Evolutionary conservation across 441 rosid species (phyloP).

Genomic region (Euphorbia schlechtendalii): DNA sequence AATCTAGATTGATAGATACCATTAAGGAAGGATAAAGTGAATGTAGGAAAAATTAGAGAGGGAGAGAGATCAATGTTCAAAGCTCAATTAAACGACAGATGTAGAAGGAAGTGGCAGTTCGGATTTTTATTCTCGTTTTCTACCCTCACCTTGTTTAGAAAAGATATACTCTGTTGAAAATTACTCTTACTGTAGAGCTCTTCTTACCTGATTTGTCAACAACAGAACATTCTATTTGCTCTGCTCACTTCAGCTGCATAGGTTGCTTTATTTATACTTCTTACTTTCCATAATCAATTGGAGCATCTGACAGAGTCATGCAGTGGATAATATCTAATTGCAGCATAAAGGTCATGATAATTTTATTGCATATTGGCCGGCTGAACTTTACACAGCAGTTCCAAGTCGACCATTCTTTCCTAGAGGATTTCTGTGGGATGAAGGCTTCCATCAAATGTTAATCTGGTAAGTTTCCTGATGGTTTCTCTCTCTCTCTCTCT

Average conservation of each 20-base stretch:
- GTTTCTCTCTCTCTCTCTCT: not conserved
- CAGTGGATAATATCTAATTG: slow-evolving; percentile 35
- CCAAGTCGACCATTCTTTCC: slow-evolving; percentile 98
- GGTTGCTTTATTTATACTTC: slow-evolving; percentile 10
- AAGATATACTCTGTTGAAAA: not conserved
- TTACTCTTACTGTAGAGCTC: not conserved
- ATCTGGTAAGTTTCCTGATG: slow-evolving; percentile 57
- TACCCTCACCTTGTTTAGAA: not conserved
- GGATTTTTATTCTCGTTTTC: not conserved
- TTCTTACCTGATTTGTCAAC: not conserved
- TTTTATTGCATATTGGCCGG: slow-evolving; percentile 87
- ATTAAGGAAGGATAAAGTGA: not conserved
- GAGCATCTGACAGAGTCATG: slow-evolving; percentile 32
- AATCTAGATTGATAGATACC: not conserved
- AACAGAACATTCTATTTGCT: not conserved
- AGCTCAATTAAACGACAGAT: not conserved
- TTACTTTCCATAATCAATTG: slow-evolving; percentile 15
- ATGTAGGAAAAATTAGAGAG: not conserved
- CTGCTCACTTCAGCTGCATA: slow-evolving; percentile 8
- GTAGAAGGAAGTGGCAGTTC: not conserved
- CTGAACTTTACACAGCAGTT: slow-evolving; percentile 96
- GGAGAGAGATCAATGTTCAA: not conserved
- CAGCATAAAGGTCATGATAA: slow-evolving; percentile 53
- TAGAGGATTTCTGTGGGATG: slow-evolving; percentile 97
- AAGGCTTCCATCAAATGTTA: slow-evolving; percentile 97